Evolutionary conservation across 2,329 filamentous ascomycete genomes (phyloP).

Genomic region (Hymenoscyphus occultus): DNA sequence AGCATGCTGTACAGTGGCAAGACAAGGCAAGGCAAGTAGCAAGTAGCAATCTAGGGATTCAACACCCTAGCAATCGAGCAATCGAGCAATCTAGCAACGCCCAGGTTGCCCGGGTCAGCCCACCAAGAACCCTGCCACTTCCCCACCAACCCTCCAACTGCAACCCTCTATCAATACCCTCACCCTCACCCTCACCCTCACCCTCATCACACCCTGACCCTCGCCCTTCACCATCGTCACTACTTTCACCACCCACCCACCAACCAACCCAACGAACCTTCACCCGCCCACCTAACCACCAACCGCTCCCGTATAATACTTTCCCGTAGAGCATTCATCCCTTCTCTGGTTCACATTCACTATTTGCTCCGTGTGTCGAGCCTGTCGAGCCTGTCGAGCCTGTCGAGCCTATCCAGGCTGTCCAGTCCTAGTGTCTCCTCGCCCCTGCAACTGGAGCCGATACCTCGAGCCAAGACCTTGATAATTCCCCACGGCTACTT

Average conservation of each 20-base stretch:
- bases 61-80: no score
- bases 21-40: no score
- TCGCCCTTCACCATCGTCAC: neutral
- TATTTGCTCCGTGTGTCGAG: no score
- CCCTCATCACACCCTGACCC: neutral
- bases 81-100: no score
- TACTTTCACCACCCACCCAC: no score
- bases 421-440: neutral
- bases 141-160: neutral
- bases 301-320: neutral
- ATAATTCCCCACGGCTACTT: neutral
- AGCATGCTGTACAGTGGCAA: no score
- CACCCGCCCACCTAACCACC: neutral
- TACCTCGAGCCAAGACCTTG: neutral
- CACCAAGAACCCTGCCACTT: neutral
- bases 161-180: no score
- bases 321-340: neutral
- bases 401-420: no score
- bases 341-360: neutral
- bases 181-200: neutral
- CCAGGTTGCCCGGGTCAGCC: neutral
- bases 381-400: no score
- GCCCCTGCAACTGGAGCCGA: neutral
- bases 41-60: no score
- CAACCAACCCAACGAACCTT: neutral